phyloP scores from a whole-genome alignment of 2,329 filamentous ascomycete species.

The Beauveria australis region DNA sequence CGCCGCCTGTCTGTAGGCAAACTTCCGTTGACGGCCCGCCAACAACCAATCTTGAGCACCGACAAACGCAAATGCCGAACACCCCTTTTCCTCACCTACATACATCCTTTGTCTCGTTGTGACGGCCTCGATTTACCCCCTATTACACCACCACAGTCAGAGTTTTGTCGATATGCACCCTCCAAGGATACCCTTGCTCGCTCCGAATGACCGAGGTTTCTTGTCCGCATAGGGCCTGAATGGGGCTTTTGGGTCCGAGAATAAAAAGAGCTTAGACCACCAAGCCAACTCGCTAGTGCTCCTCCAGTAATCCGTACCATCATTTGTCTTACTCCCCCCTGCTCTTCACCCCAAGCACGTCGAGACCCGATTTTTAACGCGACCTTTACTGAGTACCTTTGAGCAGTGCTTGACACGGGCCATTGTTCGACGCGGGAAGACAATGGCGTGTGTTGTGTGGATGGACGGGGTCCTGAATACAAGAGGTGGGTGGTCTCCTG shows the following conservation, averaged over 20 bases:
- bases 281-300: not conserved
- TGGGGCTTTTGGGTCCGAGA: not conserved
- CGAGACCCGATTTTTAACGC: slow-evolving; percentile 1
- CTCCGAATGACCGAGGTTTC: not conserved
- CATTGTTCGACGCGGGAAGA: not conserved
- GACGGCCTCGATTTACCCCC: not conserved
- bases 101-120: not conserved
- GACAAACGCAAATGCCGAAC: not conserved
- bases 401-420: not conserved
- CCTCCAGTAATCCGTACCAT: not conserved
- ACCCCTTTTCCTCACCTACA: not conserved
- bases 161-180: not conserved
- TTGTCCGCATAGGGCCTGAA: not conserved
- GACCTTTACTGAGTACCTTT: too few relatives aligned
- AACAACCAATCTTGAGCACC: not conserved
- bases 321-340: not conserved
- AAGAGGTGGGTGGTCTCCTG: too few relatives aligned
- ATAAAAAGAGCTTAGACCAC: not conserved
- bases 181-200: not conserved
- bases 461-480: not conserved
- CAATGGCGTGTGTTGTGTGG: not conserved
- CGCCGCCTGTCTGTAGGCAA: not conserved
- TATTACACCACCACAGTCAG: not conserved
- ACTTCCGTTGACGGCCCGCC: not conserved
- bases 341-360: not conserved